A percentile compares a stretch with the other conserved stretches of the same genome.
Evolutionary conservation across 2,329 filamentous ascomycete genomes (phyloP).

Genomic region (Fusarium graminum): DNA sequence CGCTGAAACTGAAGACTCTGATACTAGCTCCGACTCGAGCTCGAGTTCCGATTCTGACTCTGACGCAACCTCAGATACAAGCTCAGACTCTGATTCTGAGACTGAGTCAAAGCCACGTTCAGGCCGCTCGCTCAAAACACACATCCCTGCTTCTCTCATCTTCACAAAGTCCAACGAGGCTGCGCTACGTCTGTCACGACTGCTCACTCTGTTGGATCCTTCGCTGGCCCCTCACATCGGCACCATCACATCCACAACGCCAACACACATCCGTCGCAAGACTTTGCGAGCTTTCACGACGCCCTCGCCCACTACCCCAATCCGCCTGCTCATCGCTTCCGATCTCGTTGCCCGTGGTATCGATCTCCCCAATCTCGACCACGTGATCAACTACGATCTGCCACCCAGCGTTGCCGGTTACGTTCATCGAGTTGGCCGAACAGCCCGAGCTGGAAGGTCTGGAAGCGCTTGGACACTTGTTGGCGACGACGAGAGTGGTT

Average conservation of each 20-base stretch:
- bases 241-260: constrained; percentile 82
- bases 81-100: constrained; percentile 49
- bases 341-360: constrained; percentile 94
- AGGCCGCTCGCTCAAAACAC: constrained; percentile 38
- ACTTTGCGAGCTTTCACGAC: constrained; percentile 76
- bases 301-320: constrained; percentile 66
- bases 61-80: constrained; percentile 43
- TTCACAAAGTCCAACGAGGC: constrained; percentile 94
- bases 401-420: constrained; percentile 85
- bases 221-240: constrained; percentile 69
- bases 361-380: constrained; percentile 81
- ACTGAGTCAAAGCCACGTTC: constrained; percentile 44
- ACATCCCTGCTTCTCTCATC: constrained; percentile 72
- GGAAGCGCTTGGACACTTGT: constrained; percentile 91
- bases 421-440: constrained; percentile 91
- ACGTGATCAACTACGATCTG: constrained; percentile 95
- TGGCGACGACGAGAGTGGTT: constrained; percentile 83
- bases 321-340: constrained; percentile 86
- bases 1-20: constrained; percentile 55
- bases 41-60: constrained; percentile 51
- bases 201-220: constrained; percentile 77
- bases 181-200: constrained; percentile 85
- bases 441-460: constrained; percentile 80
- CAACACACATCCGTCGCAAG: constrained; percentile 77
- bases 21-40: constrained; percentile 44